Conservation (phyloP, 2,329 filamentous ascomycete genomes). For the Talaromyces sp. region DNA sequence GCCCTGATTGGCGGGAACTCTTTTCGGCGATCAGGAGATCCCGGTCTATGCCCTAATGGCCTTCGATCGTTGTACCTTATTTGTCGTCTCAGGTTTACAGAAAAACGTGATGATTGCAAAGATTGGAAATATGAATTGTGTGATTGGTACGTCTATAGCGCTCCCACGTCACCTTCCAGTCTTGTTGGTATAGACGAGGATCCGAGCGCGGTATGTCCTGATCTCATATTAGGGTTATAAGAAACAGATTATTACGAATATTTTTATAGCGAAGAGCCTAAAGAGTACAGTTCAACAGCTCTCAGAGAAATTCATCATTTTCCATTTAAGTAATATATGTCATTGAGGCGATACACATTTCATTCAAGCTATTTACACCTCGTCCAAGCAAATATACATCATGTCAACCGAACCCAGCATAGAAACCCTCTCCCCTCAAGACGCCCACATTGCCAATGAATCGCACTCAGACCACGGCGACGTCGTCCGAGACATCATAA, state of each 20-base stretch:
- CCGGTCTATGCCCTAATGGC: no score
- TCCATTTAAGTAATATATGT: no score
- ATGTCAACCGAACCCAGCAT: not conserved
- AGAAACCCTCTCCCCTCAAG: constrained; percentile 6
- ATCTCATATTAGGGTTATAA: not conserved
- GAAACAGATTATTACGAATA: not conserved
- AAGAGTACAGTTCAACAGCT: not conserved
- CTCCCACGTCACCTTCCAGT: not conserved
- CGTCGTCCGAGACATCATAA: constrained; percentile 54
- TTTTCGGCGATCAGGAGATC: constrained; percentile 3
- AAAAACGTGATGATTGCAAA: not conserved
- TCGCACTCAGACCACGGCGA: constrained; percentile 9
- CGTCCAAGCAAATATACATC: no score
- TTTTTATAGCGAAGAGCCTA: not conserved
- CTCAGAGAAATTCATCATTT: no score
- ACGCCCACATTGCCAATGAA: constrained; percentile 9
- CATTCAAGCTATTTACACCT: no score
- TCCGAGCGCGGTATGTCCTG: not conserved
- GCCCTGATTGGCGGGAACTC: not conserved
- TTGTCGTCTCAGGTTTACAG: not conserved
- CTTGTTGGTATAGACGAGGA: not conserved
- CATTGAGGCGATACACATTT: no score
- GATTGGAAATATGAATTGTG: not conserved
- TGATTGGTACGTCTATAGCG: not conserved
- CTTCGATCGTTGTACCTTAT: not conserved